phyloP scores from a whole-genome alignment of 23 red algal species.

The Pyropia haitanensis region DNA sequence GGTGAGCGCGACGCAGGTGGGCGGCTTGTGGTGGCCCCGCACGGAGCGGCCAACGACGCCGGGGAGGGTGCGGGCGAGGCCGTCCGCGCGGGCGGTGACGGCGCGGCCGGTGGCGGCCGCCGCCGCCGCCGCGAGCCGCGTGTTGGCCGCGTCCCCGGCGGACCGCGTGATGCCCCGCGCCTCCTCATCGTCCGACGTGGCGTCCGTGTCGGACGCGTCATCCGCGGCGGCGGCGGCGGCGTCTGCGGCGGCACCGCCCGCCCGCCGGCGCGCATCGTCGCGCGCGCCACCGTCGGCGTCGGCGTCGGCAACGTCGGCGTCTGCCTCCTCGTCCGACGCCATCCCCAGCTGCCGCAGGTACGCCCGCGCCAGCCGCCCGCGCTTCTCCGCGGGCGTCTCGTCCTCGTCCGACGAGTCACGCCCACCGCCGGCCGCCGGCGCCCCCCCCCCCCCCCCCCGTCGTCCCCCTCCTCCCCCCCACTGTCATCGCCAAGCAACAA shows the following conservation, averaged over 20 bases:
- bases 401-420: constrained; percentile 9
- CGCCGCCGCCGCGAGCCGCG: constrained; percentile 17
- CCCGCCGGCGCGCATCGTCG: not conserved
- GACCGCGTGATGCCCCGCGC: too few relatives aligned
- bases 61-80: not conserved
- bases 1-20: constrained; percentile 33
- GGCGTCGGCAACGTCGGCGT: not conserved
- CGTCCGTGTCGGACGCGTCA: constrained; percentile 2
- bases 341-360: constrained; percentile 47
- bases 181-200: too few relatives aligned
- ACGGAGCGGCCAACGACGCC: constrained; percentile 6
- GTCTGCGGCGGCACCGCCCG: constrained; percentile 22
- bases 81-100: constrained; percentile 23
- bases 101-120: constrained; percentile 9
- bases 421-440: too few relatives aligned
- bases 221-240: constrained; percentile 3
- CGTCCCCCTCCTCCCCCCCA: too few relatives aligned
- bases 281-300: too few relatives aligned
- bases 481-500: too few relatives aligned
- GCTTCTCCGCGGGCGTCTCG: constrained; percentile 36
- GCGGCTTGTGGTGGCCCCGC: constrained; percentile 25
- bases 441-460: too few relatives aligned
- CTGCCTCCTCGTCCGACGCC: too few relatives aligned
- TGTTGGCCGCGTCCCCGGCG: constrained; percentile 6
- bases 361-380: constrained; percentile 32